Base-by-base conservation (phyloP, 106 monocot species). In the Apostasia ramifera region DNA sequence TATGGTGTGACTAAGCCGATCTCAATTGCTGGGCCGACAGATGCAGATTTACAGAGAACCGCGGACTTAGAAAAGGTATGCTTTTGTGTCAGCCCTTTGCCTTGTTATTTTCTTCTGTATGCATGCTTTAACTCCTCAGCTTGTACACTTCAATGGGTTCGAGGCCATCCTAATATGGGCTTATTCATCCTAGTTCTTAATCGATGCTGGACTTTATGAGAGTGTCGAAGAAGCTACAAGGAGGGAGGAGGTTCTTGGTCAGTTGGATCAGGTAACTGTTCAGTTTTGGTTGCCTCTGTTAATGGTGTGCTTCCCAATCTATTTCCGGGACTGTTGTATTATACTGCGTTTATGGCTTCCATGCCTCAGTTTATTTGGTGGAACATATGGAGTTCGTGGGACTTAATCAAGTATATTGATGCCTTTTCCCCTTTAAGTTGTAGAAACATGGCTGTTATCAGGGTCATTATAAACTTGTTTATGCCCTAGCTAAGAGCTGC, bases 171-270 rank as follows among this genome's bases (percentile, higher is more conserved):
- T 55, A 4, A 37, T 69, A 8, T 70, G 6, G 44, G 43, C 12
- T 67, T 60, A 40, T 58, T 68, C 6, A 5, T 70, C 49, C 9
- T 70, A 91, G 95, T 82, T 89, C 64, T 86, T 95, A 76, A 78
- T 77, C 40, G 84, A 84, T 43, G 80, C 89, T 53, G 95, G 82
- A 1, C 86, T 95, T 4, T 89, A 89, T 66, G 95, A 92, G 76
- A 89, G 82, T 75, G 62, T 68, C 59, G 92, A 92, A 43, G 89
- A 89, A 70, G 73, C 79, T 70, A 51, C 63, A 8, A 82, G 64
- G 76, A 82, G 95, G 64, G 82, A 86, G 68, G 82, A 91, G 58
- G 92, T 95, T 39, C 74, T 95, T 14, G 66, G 79, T 10, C 80
- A 89, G 73, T 86, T 95, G 41, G 89, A 76, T 71, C 73, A 75